Conservation (phyloP, 495 filamentous ascomycete genomes). For the Penicillium longicatenatum region DNA sequence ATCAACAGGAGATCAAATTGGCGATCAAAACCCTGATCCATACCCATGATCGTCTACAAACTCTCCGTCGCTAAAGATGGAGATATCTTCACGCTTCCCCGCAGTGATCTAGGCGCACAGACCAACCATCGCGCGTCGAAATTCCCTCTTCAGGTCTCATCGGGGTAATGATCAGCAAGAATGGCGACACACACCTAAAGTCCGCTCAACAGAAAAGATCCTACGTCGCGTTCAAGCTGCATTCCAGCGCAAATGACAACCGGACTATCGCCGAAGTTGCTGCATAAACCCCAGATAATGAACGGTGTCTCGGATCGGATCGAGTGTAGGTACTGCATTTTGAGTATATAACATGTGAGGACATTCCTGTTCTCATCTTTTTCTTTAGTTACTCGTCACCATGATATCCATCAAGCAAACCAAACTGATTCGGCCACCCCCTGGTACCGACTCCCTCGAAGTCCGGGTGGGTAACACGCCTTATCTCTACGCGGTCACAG, state of each 20-base stretch:
- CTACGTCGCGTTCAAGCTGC: background rate
- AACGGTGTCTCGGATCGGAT: background rate
- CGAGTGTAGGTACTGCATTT: background rate
- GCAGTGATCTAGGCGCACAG: conserved; percentile 2
- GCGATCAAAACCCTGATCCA: too few relatives aligned
- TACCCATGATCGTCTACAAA: too few relatives aligned
- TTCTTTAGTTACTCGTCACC: background rate
- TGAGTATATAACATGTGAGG: background rate
- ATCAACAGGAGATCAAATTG: too few relatives aligned
- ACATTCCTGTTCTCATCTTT: background rate
- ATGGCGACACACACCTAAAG: background rate
- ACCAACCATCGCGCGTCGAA: conserved; percentile 1
- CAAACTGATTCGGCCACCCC: conserved; percentile 20
- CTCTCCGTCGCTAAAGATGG: too few relatives aligned
- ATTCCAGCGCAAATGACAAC: background rate
- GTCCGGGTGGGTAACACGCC: conserved; percentile 6
- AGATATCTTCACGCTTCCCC: background rate
- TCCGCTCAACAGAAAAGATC: background rate
- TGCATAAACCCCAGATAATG: background rate
- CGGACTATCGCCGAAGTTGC: background rate
- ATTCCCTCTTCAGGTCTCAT: background rate
- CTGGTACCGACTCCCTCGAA: conserved; percentile 8
- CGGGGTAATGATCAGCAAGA: background rate
- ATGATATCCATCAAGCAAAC: conserved; percentile 22
- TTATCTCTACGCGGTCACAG: conserved; percentile 24